Conservation (phyloP, 305 asterid genomes). For the Rubia occidens region DNA sequence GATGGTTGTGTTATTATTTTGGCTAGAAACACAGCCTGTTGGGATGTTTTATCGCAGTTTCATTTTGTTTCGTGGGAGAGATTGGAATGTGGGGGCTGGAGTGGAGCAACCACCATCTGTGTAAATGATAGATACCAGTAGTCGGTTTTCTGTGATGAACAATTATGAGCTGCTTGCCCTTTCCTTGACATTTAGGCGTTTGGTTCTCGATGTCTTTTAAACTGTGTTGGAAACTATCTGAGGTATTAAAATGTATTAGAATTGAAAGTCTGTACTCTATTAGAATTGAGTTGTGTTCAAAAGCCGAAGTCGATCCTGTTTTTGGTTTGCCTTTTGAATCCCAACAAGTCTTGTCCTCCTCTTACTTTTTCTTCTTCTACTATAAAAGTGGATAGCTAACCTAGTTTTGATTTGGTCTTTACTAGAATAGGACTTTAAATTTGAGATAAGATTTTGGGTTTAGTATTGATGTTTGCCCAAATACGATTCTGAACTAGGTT, state of each 20-base stretch:
- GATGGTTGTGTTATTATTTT: constrained; percentile 20
- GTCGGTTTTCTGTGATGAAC: background rate
- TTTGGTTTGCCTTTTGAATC: background rate
- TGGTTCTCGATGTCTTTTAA: no score
- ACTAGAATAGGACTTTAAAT: background rate
- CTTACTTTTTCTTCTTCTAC: no score
- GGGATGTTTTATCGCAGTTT: no score
- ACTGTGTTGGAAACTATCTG: background rate
- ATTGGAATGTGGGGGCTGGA: no score
- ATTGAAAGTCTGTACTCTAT: background rate
- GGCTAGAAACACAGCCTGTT: constrained; percentile 19
- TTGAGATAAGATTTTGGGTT: background rate
- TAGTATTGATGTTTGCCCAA: background rate
- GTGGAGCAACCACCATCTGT: no score
- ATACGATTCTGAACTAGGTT: background rate
- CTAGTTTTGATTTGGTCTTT: no score
- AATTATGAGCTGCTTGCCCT: no score
- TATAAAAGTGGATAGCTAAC: no score
- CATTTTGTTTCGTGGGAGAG: no score
- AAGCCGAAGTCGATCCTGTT: background rate
- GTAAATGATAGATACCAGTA: no score
- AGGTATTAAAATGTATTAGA: background rate
- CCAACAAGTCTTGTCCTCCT: no score
- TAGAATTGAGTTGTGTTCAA: background rate
- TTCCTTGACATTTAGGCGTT: no score